Percentiles rank a stretch among this genome's conserved stretches.
These are phyloP conservation scores for Aureobasidium sp. DNA, from an alignment of 2,329 filamentous ascomycete genomes.

Conservation along the genomic window DNA sequence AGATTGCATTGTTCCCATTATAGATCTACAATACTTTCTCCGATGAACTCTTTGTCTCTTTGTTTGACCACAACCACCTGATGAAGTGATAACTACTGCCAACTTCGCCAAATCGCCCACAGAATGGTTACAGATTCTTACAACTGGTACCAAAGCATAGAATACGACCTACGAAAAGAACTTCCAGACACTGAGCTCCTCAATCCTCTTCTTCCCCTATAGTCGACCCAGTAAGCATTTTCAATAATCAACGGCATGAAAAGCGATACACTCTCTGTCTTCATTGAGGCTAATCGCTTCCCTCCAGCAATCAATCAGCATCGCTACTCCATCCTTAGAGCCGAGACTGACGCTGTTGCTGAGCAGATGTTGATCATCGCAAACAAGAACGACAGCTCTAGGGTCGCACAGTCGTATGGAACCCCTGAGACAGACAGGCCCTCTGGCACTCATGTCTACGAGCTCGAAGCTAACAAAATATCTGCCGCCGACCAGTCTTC, in stretches of 20 bases:
- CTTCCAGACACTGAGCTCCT: not conserved
- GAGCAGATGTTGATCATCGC: not conserved
- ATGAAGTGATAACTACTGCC: not conserved
- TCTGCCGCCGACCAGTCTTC: not conserved
- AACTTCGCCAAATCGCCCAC: not conserved
- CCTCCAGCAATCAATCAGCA: conserved; percentile 1
- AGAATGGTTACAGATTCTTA: not conserved
- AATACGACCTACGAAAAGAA: not conserved
- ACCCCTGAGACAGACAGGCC: not conserved
- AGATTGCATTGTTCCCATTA: not conserved
- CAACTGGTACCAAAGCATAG: not conserved
- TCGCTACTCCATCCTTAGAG: not conserved
- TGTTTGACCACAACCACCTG: not conserved
- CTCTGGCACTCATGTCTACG: not conserved
- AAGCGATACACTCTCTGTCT: not conserved
- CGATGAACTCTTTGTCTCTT: not conserved
- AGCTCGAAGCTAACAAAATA: not conserved
- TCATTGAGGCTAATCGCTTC: conserved; percentile 9
- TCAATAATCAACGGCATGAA: not conserved
- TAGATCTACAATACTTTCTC: not conserved
- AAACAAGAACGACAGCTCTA: not conserved
- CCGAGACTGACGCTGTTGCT: not conserved
- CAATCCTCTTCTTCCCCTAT: not conserved
- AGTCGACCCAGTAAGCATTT: not conserved
- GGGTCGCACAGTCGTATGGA: not conserved